Conservation (phyloP, 164 flowering plant genomes). For the Annona squamosa region DNA sequence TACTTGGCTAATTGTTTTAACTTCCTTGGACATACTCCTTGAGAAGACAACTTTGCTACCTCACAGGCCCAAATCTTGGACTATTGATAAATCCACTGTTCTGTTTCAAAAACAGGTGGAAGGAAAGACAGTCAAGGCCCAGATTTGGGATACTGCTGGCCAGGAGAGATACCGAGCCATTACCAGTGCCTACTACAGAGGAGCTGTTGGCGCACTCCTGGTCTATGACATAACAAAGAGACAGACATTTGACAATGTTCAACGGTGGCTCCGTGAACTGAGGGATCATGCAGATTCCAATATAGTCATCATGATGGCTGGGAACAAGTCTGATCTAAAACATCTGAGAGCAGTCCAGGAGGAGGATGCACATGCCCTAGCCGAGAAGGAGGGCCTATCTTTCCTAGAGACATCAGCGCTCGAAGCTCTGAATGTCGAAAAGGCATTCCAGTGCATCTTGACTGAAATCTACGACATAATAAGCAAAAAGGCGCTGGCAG, state of each 20-base stretch:
- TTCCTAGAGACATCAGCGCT: constrained; percentile 86
- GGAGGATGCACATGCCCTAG: constrained; percentile 52
- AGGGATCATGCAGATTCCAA: constrained; percentile 85
- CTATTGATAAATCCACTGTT: neutral
- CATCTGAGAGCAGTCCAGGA: constrained; percentile 62
- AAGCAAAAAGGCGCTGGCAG: constrained; percentile 76
- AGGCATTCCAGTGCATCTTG: constrained; percentile 70
- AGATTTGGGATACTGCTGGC: constrained; percentile 93
- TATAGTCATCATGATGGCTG: constrained; percentile 83
- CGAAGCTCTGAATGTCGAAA: constrained; percentile 68
- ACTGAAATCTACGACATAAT: constrained; percentile 71
- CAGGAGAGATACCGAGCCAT: constrained; percentile 90
- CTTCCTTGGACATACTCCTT: neutral
- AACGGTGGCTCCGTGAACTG: constrained; percentile 76
- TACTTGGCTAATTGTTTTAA: neutral
- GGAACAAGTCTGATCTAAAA: constrained; percentile 67
- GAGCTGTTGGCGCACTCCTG: constrained; percentile 84
- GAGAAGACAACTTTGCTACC: too few species aligned
- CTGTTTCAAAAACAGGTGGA: constrained; percentile 43
- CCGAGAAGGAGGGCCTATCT: constrained; percentile 71
- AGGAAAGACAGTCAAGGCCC: constrained; percentile 87
- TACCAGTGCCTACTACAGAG: constrained; percentile 86
- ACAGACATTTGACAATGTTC: constrained; percentile 71
- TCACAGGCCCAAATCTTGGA: neutral
- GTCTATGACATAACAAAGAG: constrained; percentile 83